Conservation (phyloP, 1,284 basidiomycete genomes). For the Boletus holoroseus region DNA sequence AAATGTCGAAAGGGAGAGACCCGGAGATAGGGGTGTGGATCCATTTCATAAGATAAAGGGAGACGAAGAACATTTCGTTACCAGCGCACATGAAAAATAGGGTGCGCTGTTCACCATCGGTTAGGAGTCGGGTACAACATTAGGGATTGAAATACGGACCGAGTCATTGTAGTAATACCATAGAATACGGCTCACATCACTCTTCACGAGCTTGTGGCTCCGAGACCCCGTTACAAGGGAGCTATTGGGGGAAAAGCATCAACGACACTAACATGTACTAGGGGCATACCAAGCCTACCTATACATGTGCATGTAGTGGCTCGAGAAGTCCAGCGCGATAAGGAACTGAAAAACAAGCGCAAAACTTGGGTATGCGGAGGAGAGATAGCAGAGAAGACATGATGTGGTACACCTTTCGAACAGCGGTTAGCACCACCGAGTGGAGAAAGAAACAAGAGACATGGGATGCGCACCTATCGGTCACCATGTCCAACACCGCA, state of each 20-base stretch:
- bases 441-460: not conserved
- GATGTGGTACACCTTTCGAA: conserved; percentile 84
- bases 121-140: conserved; percentile 4
- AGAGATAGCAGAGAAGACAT: conserved; percentile 90
- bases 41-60: conserved; percentile 93
- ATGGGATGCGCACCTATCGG: conserved; percentile 69
- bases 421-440: not conserved
- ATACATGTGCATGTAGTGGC: conserved; percentile 99
- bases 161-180: conserved; percentile 93
- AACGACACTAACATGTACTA: not conserved
- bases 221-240: conserved; percentile 89
- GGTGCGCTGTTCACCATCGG: conserved; percentile 48
- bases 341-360: conserved; percentile 91
- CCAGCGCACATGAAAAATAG: conserved; percentile 95
- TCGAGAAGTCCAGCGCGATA: conserved; percentile 95
- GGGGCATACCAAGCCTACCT: conserved; percentile 51
- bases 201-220: conserved; percentile 89
- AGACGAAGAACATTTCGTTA: conserved; percentile 97
- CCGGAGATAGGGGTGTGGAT: conserved; percentile 54
- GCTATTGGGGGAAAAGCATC: conserved; percentile 40
- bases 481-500: conserved; percentile 99
- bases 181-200: conserved; percentile 88
- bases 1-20: conserved; percentile 29
- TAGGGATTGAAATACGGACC: conserved; percentile 37
- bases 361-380: conserved; percentile 79